Evolutionary conservation across 169 alveolate genomes (phyloP).

Genomic region (Cryptosporidium sp.): DNA sequence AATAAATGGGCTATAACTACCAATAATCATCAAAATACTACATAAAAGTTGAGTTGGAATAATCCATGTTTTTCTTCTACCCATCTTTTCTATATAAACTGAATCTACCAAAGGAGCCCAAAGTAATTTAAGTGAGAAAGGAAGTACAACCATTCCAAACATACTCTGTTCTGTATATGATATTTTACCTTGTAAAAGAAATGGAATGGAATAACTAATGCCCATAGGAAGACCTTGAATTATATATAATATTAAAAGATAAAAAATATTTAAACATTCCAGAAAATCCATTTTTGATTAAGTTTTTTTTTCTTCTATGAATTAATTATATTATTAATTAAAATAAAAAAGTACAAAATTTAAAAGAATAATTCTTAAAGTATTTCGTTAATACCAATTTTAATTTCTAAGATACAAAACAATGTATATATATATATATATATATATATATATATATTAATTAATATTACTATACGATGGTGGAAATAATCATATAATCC

Average conservation of each 20-base stretch:
- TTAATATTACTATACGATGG: too few species aligned
- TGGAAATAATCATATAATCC: background rate
- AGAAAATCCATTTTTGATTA: background rate
- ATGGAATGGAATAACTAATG: slow-evolving; percentile 84
- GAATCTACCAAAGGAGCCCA: slow-evolving; percentile 95
- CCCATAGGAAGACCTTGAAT: slow-evolving; percentile 90
- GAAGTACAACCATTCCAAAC: slow-evolving; percentile 79
- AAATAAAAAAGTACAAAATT: background rate
- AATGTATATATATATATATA: too few species aligned
- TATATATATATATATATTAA: too few species aligned
- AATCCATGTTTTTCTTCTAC: slow-evolving; percentile 94
- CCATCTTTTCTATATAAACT: slow-evolving; percentile 84
- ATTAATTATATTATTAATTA: background rate
- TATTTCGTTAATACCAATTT: background rate
- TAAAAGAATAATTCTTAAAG: background rate
- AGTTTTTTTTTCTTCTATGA: background rate
- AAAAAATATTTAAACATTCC: slow-evolving; percentile 77
- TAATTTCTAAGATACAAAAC: background rate
- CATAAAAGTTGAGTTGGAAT: slow-evolving; percentile 88
- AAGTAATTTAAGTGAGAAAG: slow-evolving; percentile 88
- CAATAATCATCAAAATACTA: slow-evolving; percentile 75
- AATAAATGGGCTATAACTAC: slow-evolving; percentile 55
- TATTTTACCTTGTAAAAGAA: slow-evolving; percentile 85
- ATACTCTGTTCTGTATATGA: slow-evolving; percentile 84
- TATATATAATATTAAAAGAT: slow-evolving; percentile 71